These are phyloP conservation scores for Picea glauca DNA, from an alignment of 75 land plant species.

Conservation along the genomic window DNA sequence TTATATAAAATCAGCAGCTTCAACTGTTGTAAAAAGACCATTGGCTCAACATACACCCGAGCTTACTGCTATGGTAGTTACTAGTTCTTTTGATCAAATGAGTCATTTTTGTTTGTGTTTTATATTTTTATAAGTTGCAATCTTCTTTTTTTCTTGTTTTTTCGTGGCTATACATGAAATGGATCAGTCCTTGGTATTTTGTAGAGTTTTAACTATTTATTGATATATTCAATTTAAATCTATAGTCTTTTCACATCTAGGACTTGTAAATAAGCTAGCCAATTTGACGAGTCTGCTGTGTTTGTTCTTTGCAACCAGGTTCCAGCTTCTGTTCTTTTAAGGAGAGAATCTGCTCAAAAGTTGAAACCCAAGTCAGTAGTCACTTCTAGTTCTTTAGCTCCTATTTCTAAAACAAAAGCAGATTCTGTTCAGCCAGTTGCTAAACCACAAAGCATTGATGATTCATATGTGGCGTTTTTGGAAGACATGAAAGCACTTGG, in stretches of 20 bases:
- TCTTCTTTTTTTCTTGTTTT: neutral
- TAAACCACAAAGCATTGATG: constrained; percentile 82
- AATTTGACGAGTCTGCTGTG: neutral
- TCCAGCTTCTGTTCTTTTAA: constrained; percentile 96
- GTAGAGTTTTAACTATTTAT: no score
- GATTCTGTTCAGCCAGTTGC: constrained; percentile 27
- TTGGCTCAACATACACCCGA: constrained; percentile 99
- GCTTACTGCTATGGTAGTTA: constrained; percentile 87
- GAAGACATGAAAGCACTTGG: constrained; percentile 99
- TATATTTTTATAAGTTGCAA: neutral
- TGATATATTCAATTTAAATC: no score
- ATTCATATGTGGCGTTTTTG: constrained; percentile 88
- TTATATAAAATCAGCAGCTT: constrained; percentile 93
- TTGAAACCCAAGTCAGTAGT: constrained; percentile 62
- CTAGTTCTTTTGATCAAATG: no score
- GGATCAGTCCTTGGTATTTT: no score
- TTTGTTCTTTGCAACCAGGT: constrained; percentile 43
- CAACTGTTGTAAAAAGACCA: constrained; percentile 95
- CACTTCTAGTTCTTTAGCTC: constrained; percentile 14
- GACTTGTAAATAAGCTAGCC: neutral
- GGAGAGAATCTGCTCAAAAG: constrained; percentile 75
- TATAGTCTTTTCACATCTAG: neutral
- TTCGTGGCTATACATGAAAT: no score
- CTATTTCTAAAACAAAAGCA: constrained; percentile 19
- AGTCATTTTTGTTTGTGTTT: neutral